A percentile compares a stretch with the other conserved stretches of the same genome.
Conservation (phyloP, 208 protist genomes). For the Entamoeba invadens region DNA sequence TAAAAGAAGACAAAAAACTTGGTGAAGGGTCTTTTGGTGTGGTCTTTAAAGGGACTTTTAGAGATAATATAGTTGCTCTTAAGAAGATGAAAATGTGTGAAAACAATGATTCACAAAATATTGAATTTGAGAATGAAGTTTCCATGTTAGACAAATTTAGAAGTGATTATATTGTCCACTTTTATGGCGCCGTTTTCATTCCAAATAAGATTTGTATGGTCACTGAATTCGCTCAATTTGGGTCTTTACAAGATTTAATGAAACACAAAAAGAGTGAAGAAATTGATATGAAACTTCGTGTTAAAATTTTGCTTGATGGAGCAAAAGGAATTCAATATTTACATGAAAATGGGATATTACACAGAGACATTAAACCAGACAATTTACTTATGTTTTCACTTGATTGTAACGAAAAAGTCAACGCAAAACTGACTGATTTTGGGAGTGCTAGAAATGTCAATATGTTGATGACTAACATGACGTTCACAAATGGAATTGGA, state of each 20-base stretch:
- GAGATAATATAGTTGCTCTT: constrained; percentile 28
- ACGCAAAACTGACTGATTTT: constrained; percentile 19
- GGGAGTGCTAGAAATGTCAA: neutral
- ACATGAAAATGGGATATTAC: neutral
- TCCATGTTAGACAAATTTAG: constrained; percentile 24
- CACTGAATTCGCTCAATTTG: constrained; percentile 37
- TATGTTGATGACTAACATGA: neutral
- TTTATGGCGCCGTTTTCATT: constrained; percentile 40
- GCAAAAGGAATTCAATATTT: constrained; percentile 6
- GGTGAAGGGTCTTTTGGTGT: constrained; percentile 20
- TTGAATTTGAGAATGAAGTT: constrained; percentile 37
- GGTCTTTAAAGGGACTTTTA: constrained; percentile 8
- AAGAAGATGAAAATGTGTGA: constrained; percentile 19
- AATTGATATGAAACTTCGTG: neutral
- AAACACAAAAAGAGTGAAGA: neutral
- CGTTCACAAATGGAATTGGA: neutral
- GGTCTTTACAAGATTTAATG: constrained; percentile 14
- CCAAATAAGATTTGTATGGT: constrained; percentile 38
- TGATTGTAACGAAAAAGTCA: neutral
- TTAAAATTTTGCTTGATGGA: neutral
- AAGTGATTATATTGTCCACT: constrained; percentile 43
- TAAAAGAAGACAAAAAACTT: neutral
- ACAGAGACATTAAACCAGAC: constrained; percentile 9
- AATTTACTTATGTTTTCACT: constrained; percentile 6
- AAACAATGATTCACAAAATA: too few species aligned